A percentile compares a stretch with the other conserved stretches of the same genome.
phyloP scores from a whole-genome alignment of 2,329 filamentous ascomycete genomes.

The Ceratocystis destructans region DNA sequence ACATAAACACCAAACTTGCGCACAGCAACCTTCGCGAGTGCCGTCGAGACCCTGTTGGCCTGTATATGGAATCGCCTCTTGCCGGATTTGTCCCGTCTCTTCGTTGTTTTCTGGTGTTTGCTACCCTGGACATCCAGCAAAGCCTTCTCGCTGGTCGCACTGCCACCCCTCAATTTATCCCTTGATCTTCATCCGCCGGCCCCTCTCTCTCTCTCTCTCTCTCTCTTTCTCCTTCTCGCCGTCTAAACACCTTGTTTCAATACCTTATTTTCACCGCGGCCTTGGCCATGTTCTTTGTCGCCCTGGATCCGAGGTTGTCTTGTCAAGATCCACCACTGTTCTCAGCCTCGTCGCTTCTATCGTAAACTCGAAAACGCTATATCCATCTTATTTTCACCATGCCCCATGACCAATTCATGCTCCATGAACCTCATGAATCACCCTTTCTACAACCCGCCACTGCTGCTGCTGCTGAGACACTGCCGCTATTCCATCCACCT shows the following conservation, averaged over 20 bases:
- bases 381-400: background rate
- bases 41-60: background rate
- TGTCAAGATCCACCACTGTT: background rate
- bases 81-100: background rate
- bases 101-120: background rate
- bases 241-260: background rate
- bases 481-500: background rate
- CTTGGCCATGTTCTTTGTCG: background rate
- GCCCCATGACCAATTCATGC: background rate
- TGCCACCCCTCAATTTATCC: background rate
- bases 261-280: background rate
- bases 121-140: background rate
- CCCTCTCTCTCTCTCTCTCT: background rate
- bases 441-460: background rate
- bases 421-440: background rate
- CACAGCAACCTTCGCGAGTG: too few relatives aligned
- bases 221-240: background rate
- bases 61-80: background rate
- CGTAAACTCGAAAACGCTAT: background rate
- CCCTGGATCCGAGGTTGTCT: background rate
- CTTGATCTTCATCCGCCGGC: background rate
- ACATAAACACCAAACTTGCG: background rate
- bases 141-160: background rate
- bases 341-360: background rate
- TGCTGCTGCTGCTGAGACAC: background rate